Evolutionary conservation across 1,284 basidiomycete genomes (phyloP).

Genomic region (Ustilago cynodontis): DNA sequence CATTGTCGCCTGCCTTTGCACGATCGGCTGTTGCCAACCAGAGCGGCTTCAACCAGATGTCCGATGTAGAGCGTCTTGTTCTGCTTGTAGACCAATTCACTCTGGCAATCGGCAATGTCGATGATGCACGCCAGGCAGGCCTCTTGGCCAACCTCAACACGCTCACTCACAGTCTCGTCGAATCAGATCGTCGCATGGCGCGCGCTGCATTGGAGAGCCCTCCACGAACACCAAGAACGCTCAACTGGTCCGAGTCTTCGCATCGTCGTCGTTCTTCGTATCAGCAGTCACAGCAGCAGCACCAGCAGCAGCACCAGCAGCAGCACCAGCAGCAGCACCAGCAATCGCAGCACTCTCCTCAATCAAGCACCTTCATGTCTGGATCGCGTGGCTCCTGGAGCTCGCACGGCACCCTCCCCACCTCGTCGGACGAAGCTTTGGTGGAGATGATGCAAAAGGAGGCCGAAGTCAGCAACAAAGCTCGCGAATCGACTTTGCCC

Average conservation of each 20-base stretch:
- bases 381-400: constrained; percentile 31
- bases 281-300: constrained; percentile 3
- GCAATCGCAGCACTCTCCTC: constrained; percentile 22
- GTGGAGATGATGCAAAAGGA: constrained; percentile 19
- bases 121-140: constrained; percentile 9
- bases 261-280: constrained; percentile 24
- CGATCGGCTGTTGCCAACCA: not conserved
- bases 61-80: constrained; percentile 36
- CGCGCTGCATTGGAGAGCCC: constrained; percentile 24
- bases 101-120: not conserved
- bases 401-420: constrained; percentile 29
- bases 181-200: constrained; percentile 28
- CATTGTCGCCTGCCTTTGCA: constrained; percentile 35
- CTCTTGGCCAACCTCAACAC: constrained; percentile 27
- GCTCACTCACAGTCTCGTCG: constrained; percentile 15
- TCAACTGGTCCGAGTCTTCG: constrained; percentile 13
- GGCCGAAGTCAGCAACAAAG: not conserved
- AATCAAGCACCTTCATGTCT: constrained; percentile 16
- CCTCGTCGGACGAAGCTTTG: constrained; percentile 32
- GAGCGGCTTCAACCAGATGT: constrained; percentile 14
- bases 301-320: constrained; percentile 3
- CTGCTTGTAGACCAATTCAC: constrained; percentile 38
- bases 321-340: constrained; percentile 7
- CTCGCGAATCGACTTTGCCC: not conserved
- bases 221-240: constrained; percentile 28